A percentile compares a stretch with the other conserved stretches of the same genome.
phyloP scores from a whole-genome alignment of 23 red algal species.

The Pyropia haitanensis region DNA sequence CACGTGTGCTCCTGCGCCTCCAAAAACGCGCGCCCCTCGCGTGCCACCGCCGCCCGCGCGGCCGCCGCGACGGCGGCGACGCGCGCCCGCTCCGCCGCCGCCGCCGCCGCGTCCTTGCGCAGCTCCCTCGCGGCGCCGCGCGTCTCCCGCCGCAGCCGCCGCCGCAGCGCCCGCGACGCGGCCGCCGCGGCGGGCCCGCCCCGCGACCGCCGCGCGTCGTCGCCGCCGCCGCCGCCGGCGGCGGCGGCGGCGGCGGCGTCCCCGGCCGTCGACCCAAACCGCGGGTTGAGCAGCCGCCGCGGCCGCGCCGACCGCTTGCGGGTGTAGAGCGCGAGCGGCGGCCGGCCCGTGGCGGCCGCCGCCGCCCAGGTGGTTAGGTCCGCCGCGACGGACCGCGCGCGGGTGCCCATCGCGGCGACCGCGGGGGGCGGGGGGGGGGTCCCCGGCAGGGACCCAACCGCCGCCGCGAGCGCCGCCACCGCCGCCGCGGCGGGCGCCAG shows the following conservation, averaged over 20 bases:
- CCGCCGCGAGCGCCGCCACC: too few species aligned
- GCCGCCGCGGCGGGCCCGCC: neutral
- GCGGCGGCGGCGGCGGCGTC: too few species aligned
- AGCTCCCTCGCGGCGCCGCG: constrained; percentile 5
- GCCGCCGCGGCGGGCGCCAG: too few species aligned
- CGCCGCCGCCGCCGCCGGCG: neutral
- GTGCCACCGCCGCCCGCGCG: neutral
- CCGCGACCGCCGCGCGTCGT: neutral
- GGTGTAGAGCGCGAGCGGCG: neutral
- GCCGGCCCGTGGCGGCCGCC: neutral
- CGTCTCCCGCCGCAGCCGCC: neutral
- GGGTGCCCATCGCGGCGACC: too few species aligned
- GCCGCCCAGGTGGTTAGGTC: too few species aligned
- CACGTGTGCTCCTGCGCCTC: constrained; percentile 3
- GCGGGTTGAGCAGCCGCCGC: neutral
- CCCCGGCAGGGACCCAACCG: too few species aligned
- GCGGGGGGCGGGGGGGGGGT: too few species aligned
- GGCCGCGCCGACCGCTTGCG: neutral
- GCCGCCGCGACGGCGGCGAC: neutral
- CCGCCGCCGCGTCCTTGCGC: neutral
- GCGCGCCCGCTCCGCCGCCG: neutral
- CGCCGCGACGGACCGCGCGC: too few species aligned
- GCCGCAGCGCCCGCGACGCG: neutral
- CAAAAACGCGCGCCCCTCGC: neutral
- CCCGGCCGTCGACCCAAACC: too few species aligned